These are phyloP conservation scores for Alternaria incomplexa DNA, from an alignment of 2,329 filamentous ascomycete species.

Conservation along the genomic window DNA sequence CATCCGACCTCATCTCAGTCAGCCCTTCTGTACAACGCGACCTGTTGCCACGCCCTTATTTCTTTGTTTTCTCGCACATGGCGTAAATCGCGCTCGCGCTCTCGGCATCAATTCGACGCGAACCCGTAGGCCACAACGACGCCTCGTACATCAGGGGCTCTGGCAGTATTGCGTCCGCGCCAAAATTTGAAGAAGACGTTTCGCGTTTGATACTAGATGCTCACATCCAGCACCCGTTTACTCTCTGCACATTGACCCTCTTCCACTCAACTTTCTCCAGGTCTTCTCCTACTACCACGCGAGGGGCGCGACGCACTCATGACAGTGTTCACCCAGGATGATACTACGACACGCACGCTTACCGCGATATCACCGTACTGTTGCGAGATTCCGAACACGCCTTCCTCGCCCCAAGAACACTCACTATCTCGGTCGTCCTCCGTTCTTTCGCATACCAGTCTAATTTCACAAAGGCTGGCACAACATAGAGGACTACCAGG, in stretches of 20 bases:
- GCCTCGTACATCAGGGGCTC: not conserved
- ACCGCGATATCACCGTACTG: not conserved
- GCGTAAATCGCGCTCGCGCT: not conserved
- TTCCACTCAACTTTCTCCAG: not conserved
- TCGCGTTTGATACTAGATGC: not conserved
- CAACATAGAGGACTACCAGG: not conserved
- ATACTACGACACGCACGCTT: not conserved
- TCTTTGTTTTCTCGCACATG: not conserved
- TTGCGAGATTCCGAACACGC: not conserved
- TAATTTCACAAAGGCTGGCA: not conserved
- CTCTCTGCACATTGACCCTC: not conserved
- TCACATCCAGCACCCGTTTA: not conserved
- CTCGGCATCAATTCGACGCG: not conserved
- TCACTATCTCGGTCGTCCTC: not conserved
- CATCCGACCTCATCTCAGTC: constrained; percentile 1
- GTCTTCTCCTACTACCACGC: not conserved
- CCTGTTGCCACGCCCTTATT: not conserved
- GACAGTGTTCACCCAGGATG: not conserved
- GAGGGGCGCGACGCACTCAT: not conserved
- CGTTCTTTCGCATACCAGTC: not conserved
- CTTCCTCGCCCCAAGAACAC: not conserved
- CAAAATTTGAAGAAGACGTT: not conserved
- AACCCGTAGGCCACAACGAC: not conserved
- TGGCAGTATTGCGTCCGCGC: not conserved
- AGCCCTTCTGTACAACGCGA: not conserved